Percentiles rank a stretch among this genome's conserved stretches.
These are phyloP conservation scores for Phytopythium mirpurense DNA, from an alignment of 352 stramenopile species.

Conservation along the genomic window DNA sequence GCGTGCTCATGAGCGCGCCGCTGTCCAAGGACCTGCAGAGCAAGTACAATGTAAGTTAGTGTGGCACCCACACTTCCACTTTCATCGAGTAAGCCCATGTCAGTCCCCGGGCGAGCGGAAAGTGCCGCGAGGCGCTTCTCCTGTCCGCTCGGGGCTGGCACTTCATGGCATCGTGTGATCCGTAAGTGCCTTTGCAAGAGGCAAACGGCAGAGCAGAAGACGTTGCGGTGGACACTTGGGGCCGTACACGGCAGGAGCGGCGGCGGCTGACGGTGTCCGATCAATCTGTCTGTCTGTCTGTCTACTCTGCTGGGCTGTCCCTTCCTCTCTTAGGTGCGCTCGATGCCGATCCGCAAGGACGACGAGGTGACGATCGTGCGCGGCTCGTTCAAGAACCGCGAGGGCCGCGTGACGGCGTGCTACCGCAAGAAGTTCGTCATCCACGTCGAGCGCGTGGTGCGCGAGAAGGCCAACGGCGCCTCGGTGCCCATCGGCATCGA, in stretches of 20 bases:
- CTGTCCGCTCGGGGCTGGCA: slow-evolving; percentile 39
- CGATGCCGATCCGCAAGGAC: slow-evolving; percentile 98
- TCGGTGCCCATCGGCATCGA: slow-evolving; percentile 97
- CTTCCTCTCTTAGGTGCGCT: slow-evolving; percentile 82
- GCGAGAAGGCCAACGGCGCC: slow-evolving; percentile 98
- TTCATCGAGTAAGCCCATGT: slow-evolving; percentile 90
- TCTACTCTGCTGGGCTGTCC: too few species aligned
- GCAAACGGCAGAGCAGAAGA: slow-evolving; percentile 7
- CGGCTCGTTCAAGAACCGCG: slow-evolving; percentile 97
- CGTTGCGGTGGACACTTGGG: too few species aligned
- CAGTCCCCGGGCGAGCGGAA: slow-evolving; percentile 29
- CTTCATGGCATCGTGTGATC: slow-evolving; percentile 87
- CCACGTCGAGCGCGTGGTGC: slow-evolving; percentile 98
- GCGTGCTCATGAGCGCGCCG: slow-evolving; percentile 97
- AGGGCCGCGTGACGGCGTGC: slow-evolving; percentile 97
- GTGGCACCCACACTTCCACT: slow-evolving; percentile 54
- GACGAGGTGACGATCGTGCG: slow-evolving; percentile 98
- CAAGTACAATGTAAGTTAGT: slow-evolving; percentile 98
- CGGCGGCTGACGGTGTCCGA: not conserved
- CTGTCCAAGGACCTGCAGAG: slow-evolving; percentile 99
- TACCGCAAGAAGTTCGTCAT: slow-evolving; percentile 99
- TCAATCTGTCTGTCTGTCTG: slow-evolving; percentile 9
- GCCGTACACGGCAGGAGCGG: not conserved
- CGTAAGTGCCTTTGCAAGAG: slow-evolving; percentile 58
- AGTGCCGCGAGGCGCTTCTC: too few species aligned